Evolutionary conservation across 1,284 basidiomycete species (phyloP).

Genomic region (Singerocomus inundabilis): DNA sequence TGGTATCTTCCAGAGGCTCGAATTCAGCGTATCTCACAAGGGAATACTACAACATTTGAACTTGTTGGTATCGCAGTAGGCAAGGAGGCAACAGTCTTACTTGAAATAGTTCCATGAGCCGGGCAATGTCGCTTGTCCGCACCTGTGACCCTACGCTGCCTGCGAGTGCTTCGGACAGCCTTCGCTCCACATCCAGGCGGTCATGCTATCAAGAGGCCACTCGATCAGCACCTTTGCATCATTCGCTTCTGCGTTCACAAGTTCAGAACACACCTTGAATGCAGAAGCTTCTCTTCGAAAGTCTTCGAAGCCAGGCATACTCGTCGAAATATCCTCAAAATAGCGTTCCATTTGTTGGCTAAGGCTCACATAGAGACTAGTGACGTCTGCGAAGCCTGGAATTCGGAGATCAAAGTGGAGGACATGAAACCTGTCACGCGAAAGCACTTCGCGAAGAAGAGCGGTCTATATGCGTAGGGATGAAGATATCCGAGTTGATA

Average conservation of each 20-base stretch:
- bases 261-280: conserved; percentile 59
- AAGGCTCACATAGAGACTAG: conserved; percentile 71
- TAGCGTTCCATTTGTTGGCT: conserved; percentile 80
- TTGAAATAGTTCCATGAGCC: conserved; percentile 83
- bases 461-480: conserved; percentile 51
- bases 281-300: conserved; percentile 73
- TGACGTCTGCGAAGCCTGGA: conserved; percentile 76
- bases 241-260: neutral
- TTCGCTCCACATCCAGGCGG: conserved; percentile 65
- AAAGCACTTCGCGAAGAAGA: conserved; percentile 73
- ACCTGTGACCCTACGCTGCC: conserved; percentile 44
- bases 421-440: conserved; percentile 65
- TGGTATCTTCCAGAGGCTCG: conserved; percentile 41
- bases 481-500: neutral
- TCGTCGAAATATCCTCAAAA: conserved; percentile 62
- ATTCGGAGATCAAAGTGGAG: conserved; percentile 83
- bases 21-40: conserved; percentile 72
- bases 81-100: conserved; percentile 32
- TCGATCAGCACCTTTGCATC: conserved; percentile 5
- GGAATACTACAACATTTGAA: conserved; percentile 46
- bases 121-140: conserved; percentile 74
- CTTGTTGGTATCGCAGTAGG: neutral
- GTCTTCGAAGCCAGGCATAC: conserved; percentile 64
- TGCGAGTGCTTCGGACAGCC: conserved; percentile 44
- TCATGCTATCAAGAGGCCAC: conserved; percentile 51